Evolutionary conservation across 1,284 basidiomycete species (phyloP).

Genomic region (Phlebopus sp.): DNA sequence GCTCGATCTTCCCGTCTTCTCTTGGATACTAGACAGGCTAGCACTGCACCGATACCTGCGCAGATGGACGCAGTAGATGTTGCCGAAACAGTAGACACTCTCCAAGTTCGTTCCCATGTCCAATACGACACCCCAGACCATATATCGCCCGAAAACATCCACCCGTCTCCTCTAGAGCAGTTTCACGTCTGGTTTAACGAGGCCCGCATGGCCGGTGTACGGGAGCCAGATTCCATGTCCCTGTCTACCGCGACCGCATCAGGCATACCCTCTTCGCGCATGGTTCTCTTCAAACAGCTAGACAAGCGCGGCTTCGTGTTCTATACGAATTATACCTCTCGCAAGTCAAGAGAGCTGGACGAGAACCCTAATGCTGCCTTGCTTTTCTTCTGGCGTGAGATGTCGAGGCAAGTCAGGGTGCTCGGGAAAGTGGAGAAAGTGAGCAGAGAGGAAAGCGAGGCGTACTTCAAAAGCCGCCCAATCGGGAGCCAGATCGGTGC

Average conservation of each 20-base stretch:
- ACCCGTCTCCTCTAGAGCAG: constrained; percentile 72
- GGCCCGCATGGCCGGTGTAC: constrained; percentile 55
- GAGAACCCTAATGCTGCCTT: constrained; percentile 79
- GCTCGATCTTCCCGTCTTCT: constrained; percentile 1
- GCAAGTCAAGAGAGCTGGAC: constrained; percentile 82
- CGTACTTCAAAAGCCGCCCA: constrained; percentile 85
- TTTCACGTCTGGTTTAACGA: constrained; percentile 84
- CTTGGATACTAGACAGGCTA: background rate
- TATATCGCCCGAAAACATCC: constrained; percentile 56
- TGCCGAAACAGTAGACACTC: constrained; percentile 42
- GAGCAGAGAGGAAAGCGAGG: constrained; percentile 65
- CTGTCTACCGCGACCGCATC: constrained; percentile 73
- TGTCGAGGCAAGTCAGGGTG: constrained; percentile 80
- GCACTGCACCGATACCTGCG: background rate
- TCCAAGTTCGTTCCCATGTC: constrained; percentile 68
- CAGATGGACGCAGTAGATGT: constrained; percentile 27
- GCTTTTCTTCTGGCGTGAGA: constrained; percentile 90
- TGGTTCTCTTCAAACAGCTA: constrained; percentile 91
- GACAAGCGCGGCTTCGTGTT: constrained; percentile 89
- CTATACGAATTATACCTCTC: constrained; percentile 93
- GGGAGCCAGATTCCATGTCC: constrained; percentile 87
- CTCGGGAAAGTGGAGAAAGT: constrained; percentile 85
- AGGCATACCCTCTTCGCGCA: constrained; percentile 82
- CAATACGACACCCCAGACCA: constrained; percentile 72
- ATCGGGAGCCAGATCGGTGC: constrained; percentile 86